phyloP scores from a whole-genome alignment of 306 rosid genomes.

The Lablab purpureus region DNA sequence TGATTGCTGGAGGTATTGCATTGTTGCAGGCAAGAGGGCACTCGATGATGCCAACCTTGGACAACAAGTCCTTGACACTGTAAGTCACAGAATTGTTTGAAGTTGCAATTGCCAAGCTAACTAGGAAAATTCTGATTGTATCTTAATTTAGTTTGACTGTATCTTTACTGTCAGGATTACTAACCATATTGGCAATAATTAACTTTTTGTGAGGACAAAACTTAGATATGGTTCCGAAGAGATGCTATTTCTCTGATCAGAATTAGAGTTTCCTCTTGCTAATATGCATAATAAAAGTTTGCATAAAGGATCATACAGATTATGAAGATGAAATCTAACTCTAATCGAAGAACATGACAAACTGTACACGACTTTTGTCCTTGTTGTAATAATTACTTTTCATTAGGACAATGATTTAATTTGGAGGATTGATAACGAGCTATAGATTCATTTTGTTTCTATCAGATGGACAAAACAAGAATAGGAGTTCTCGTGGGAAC shows the following conservation, averaged over 20 bases:
- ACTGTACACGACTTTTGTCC: not conserved
- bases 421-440: not conserved
- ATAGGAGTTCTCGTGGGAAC: conserved; percentile 75
- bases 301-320: not conserved
- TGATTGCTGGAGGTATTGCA: conserved; percentile 68
- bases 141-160: not conserved
- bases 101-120: not conserved
- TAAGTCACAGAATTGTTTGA: conserved; percentile 36
- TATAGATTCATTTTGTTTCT: conserved; percentile 1
- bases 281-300: not conserved
- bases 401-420: not conserved
- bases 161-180: not conserved
- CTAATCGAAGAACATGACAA: not conserved
- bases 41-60: conserved; percentile 81
- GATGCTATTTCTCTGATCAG: not conserved
- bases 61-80: conserved; percentile 57
- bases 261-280: not conserved
- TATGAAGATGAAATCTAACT: not conserved
- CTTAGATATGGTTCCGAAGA: too few species aligned
- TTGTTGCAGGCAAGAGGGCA: conserved; percentile 77
- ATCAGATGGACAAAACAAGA: conserved; percentile 68
- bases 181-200: not conserved
- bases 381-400: not conserved
- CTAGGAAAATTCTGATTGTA: not conserved
- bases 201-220: too few species aligned